Evolutionary conservation across 257 asterid genomes (phyloP), one percentile per base, ranked within the genome.

Genomic region (Penstemon davidsonii): DNA sequence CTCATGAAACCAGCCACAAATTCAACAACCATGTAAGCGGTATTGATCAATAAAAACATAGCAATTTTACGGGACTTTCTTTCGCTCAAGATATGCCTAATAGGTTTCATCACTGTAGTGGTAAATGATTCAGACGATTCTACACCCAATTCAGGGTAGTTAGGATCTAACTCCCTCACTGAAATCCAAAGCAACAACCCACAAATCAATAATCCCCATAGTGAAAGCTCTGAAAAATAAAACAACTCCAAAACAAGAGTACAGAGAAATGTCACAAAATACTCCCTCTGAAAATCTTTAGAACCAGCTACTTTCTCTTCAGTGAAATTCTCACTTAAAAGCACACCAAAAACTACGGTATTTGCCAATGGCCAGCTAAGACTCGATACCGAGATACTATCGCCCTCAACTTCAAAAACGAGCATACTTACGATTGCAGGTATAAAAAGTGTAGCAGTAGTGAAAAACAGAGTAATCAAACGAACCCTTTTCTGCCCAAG

Each of bases 11-110:
- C 99, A 42, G 92, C 96, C 52, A 76, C 86, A 71, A 93, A 90
- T 69, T 90, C 99, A 52, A 93, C 94, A 67, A 88, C 91, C 99
- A 93, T 93, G 80, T 93, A 93, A 15, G 91, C 94, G 11, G 97
- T 78, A 70, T 93, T 93, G 58, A 93, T 93, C 85, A 93, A 71
- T 71, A 93, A 81, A 67, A 90, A 93, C 49, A 93, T 83, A 5
- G 96, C 96, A 75, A 94, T 94, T 81, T 94, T 94, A 15, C 97
- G 78, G 0, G 99, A 94, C 78, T 91, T 94, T 57, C 96, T 77
- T 69, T 91, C 99, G 55, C 99, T 85, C 81, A 94, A 75, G 61
- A 94, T 87, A 69, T 88, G 99, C 75, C 87, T 80, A 66, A 94
- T 49, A 5, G 97, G 91, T 62, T 91, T 94, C 96, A 91, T 88